Base-by-base conservation (phyloP, 73 alveolate genomes). In the Paramecium biaurelia region DNA sequence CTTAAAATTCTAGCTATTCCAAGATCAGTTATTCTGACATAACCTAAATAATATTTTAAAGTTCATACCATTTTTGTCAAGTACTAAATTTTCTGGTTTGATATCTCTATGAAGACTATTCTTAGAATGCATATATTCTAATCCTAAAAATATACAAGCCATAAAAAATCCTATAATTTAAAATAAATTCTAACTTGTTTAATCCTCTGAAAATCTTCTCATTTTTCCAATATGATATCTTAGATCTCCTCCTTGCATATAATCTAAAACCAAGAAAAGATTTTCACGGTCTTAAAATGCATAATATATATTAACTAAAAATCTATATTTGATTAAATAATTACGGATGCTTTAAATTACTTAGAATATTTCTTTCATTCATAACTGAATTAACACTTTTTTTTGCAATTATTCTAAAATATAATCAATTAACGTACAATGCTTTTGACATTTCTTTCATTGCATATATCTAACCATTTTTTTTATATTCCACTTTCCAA, bases 41-140 rank as follows among this genome's bases (percentile, higher is more conserved):
- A 94, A 9, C 97, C 96, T 70, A 37, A 42, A 59, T 9, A 0
- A 12, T 7, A 26, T 23, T 5, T 18, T 32, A 9, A 9, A 26
- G 10, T 24, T 1, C 11, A 56, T 67, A 24, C 94, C 98, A 34
- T 95, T 95, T 23, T 86, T 92, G 85, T 98, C 99, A 49, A 98
- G 95, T 24, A 98, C 99, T 76, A 98, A 72, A 93, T 98, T 98
- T 94, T 98, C 99, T 24, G 99, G 99, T 68, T 98, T 98, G 57
- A 98, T 97, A 92, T 98, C 99, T 58, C 99, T 92, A 93, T 98
- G 99, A 7, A 98, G 70, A 34, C 97, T 95, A 57, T 96, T 94
- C 74, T 98, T 95, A 79, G 96, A 90, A 93, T 98, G 99, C 45
- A 98, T 82, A 94, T 96, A 97, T 70, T 96, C 97, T 76, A 98